Conservation (phyloP, 371 early-diverging fungal genomes). For the Mucor lusitanicus region DNA sequence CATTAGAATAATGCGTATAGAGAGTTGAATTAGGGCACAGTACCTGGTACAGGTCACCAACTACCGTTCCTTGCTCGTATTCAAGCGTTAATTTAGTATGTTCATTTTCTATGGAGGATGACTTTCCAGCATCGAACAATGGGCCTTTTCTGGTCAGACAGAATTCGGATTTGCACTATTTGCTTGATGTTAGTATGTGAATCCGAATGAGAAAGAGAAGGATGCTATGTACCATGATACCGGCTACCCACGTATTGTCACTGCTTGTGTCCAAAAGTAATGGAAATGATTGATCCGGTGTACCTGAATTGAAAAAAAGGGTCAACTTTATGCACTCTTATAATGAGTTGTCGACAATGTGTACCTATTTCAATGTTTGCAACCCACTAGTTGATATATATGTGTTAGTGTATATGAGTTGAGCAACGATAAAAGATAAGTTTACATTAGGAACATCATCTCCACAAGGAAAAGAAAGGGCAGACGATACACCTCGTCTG, state of each 20-base stretch:
- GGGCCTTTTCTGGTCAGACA: neutral
- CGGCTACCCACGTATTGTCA: constrained; percentile 8
- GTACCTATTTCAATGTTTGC: neutral
- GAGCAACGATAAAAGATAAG: neutral
- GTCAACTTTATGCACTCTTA: neutral
- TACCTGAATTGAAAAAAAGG: neutral
- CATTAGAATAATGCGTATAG: neutral
- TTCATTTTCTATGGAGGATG: neutral
- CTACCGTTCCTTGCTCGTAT: neutral
- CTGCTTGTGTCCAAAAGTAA: constrained; percentile 6
- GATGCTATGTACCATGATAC: neutral
- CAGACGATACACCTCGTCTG: neutral
- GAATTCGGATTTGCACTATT: constrained; percentile 5
- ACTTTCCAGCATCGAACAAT: constrained; percentile 4
- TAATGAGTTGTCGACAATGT: neutral
- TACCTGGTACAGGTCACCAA: neutral
- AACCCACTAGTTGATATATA: neutral
- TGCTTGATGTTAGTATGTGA: neutral
- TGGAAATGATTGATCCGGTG: neutral
- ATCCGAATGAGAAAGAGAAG: neutral
- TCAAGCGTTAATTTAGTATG: neutral
- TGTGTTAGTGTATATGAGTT: neutral
- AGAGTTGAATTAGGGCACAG: neutral
- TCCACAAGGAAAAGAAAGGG: neutral
- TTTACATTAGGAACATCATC: neutral